phyloP scores from a whole-genome alignment of 176 grass and related monocot species.

The Poa pratensis region DNA sequence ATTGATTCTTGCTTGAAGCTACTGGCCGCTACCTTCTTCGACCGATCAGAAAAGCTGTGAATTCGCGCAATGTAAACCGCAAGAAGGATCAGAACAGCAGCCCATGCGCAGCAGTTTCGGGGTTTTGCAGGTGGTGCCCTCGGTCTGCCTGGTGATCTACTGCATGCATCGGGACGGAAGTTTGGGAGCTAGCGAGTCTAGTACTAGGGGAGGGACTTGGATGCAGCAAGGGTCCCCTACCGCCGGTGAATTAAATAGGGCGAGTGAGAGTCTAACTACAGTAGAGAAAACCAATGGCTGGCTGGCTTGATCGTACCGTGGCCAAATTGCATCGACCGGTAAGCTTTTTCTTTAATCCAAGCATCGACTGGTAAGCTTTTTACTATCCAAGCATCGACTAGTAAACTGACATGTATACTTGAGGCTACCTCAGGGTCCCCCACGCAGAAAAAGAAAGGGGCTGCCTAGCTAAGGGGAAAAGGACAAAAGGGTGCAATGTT shows the following conservation, averaged over 20 bases:
- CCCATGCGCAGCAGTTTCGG: conserved; percentile 18
- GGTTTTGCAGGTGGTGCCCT: conserved; percentile 37
- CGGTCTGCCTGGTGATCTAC: conserved; percentile 19
- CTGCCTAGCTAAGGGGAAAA: neutral
- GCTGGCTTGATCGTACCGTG: neutral
- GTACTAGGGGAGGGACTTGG: neutral
- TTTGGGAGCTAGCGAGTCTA: neutral
- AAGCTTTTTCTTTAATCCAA: no score
- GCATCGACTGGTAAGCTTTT: no score
- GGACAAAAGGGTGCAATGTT: neutral
- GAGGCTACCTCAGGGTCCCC: no score
- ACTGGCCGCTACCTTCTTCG: neutral
- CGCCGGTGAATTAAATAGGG: conserved; percentile 49
- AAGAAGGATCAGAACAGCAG: neutral
- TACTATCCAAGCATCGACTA: no score
- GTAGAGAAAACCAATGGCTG: neutral
- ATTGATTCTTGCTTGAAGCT: neutral
- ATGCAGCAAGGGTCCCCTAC: conserved; percentile 44
- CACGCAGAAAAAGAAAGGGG: no score
- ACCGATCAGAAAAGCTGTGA: neutral
- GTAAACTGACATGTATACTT: no score
- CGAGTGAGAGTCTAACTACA: conserved; percentile 14
- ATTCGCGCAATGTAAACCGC: neutral
- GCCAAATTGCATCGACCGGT: conserved; percentile 22
- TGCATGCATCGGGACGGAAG: conserved; percentile 20